phyloP scores from a whole-genome alignment of 768 basidiomycete genomes.

The Lactarius trivialis region DNA sequence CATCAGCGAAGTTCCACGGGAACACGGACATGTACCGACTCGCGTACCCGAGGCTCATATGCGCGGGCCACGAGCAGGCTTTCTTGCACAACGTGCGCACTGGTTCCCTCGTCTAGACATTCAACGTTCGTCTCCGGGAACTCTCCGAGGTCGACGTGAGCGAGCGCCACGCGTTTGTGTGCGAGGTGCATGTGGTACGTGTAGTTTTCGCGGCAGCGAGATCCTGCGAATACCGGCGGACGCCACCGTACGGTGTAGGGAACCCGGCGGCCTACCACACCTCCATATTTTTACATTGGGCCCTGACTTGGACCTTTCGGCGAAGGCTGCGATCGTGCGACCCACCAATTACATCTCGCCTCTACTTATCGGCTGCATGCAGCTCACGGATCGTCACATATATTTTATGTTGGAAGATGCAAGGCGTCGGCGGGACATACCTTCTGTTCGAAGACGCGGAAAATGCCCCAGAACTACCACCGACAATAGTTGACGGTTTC shows the following conservation, averaged over 20 bases:
- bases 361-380: not conserved
- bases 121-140: conserved; percentile 35
- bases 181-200: conserved; percentile 22
- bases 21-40: conserved; percentile 50
- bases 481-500: not conserved
- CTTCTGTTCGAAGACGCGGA: not conserved
- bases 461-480: not conserved
- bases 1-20: conserved; percentile 55
- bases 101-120: conserved; percentile 40
- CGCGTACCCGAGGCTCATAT: conserved; percentile 57
- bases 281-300: conserved; percentile 6
- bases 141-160: conserved; percentile 58
- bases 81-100: conserved; percentile 60
- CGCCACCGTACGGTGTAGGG: not conserved
- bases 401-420: not conserved
- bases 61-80: conserved; percentile 38
- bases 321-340: not conserved
- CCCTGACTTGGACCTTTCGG: not conserved
- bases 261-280: not conserved
- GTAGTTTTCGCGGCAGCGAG: conserved; percentile 13
- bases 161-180: conserved; percentile 51
- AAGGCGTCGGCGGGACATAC: not conserved
- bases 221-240: conserved; percentile 49
- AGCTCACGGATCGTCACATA: not conserved
- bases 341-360: not conserved